Percentiles rank a stretch among this genome's conserved stretches.
phyloP scores from a whole-genome alignment of 345 rosid species.

The Euphorbia peplus region DNA sequence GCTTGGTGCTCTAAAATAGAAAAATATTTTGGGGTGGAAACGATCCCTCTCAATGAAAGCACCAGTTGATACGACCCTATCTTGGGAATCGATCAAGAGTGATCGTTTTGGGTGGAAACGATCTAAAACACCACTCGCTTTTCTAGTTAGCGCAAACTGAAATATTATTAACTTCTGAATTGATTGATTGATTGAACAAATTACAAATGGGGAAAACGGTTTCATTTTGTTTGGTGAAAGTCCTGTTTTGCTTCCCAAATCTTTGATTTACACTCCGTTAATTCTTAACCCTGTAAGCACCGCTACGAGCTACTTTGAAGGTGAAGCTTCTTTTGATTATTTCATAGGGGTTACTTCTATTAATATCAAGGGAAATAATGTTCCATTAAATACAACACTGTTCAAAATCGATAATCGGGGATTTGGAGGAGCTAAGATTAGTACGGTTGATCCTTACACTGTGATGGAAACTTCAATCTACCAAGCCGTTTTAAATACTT shows the following conservation, averaged over 20 bases:
- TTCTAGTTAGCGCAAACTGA: too few relatives aligned
- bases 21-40: too few relatives aligned
- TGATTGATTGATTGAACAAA: constrained; percentile 30
- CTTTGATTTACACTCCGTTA: constrained; percentile 51
- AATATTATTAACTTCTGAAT: too few relatives aligned
- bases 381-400: constrained; percentile 40
- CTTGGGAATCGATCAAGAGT: too few relatives aligned
- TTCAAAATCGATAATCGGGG: constrained; percentile 42
- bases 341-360: constrained; percentile 56
- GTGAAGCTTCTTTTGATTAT: constrained; percentile 61
- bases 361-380: constrained; percentile 29
- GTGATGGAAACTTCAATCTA: constrained; percentile 17
- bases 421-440: constrained; percentile 33
- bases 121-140: too few relatives aligned
- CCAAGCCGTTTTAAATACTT: constrained; percentile 3
- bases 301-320: constrained; percentile 30
- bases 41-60: too few relatives aligned
- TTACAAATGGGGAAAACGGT: constrained; percentile 26
- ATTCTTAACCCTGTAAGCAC: constrained; percentile 59
- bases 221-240: constrained; percentile 59
- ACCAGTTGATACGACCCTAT: too few relatives aligned
- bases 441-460: constrained; percentile 22
- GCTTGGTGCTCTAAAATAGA: too few relatives aligned
- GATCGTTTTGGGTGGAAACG: too few relatives aligned
- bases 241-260: constrained; percentile 45